phyloP scores from a whole-genome alignment of 108 stramenopile genomes.

The Skeletonema costatum region DNA sequence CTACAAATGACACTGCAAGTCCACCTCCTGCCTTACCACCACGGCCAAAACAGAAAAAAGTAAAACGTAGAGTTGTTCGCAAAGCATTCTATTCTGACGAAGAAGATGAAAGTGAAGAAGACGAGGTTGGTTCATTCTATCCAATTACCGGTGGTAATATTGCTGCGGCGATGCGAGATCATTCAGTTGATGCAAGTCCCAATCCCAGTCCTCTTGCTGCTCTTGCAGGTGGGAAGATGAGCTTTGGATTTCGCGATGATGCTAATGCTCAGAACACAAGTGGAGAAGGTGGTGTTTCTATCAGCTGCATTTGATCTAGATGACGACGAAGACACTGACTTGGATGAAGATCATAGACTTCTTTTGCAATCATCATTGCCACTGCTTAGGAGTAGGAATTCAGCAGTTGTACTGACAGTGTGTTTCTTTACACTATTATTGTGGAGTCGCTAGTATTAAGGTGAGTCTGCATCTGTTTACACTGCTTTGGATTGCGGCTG shows the following conservation, averaged over 20 bases:
- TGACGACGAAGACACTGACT: slow-evolving; percentile 72
- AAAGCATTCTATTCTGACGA: slow-evolving; percentile 98
- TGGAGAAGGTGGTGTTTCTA: slow-evolving; percentile 17
- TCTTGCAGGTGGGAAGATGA: not conserved
- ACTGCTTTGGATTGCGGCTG: not conserved
- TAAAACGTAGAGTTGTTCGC: slow-evolving; percentile 84
- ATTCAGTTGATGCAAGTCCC: slow-evolving; percentile 17
- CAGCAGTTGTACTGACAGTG: slow-evolving; percentile 95
- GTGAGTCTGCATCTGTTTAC: slow-evolving; percentile 17
- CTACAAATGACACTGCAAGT: slow-evolving; percentile 12
- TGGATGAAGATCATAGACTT: slow-evolving; percentile 93
- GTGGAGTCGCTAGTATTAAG: slow-evolving; percentile 85
- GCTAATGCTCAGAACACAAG: slow-evolving; percentile 12
- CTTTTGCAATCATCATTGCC: slow-evolving; percentile 86
- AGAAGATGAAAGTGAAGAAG: slow-evolving; percentile 92
- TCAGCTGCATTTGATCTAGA: slow-evolving; percentile 23
- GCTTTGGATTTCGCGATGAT: slow-evolving; percentile 34
- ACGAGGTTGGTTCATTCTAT: slow-evolving; percentile 61
- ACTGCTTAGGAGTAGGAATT: slow-evolving; percentile 92
- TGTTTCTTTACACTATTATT: slow-evolving; percentile 93
- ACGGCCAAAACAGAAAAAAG: slow-evolving; percentile 32
- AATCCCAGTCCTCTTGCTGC: slow-evolving; percentile 6
- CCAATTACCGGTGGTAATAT: slow-evolving; percentile 34
- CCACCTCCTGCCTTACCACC: slow-evolving; percentile 22
- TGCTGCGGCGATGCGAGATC: slow-evolving; percentile 41